A percentile compares a stretch with the other conserved stretches of the same genome.
Conservation (phyloP, 169 alveolate genomes). For the Amoebophrya sp. region DNA sequence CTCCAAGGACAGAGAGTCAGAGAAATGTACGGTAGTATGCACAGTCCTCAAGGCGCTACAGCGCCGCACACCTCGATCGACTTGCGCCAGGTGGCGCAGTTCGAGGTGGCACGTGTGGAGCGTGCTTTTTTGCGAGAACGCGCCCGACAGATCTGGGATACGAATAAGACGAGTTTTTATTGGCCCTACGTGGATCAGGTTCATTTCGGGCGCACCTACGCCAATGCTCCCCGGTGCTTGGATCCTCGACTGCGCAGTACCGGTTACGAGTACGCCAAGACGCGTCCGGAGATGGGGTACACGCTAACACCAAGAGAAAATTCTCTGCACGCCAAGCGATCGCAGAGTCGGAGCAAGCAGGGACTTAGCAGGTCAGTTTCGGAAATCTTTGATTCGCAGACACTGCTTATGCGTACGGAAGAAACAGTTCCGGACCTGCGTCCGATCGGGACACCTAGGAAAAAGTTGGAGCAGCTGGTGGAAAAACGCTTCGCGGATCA, state of each 20-base stretch:
- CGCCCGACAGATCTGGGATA: neutral
- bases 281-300: neutral
- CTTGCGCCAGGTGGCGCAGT: neutral
- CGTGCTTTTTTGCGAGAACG: neutral
- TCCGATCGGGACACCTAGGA: too few species aligned
- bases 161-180: neutral
- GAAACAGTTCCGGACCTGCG: too few species aligned
- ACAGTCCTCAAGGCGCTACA: neutral
- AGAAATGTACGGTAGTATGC: too few species aligned
- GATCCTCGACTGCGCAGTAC: neutral
- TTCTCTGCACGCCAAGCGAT: too few species aligned
- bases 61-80: neutral
- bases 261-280: neutral
- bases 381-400: too few species aligned
- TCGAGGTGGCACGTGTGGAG: neutral
- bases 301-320: too few species aligned
- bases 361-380: too few species aligned
- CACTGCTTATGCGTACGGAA: too few species aligned
- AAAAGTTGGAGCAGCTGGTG: too few species aligned
- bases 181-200: constrained; percentile 12
- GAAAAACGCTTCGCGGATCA: too few species aligned
- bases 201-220: neutral
- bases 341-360: too few species aligned
- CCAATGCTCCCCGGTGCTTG: neutral
- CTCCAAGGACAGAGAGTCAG: too few species aligned